Conservation (phyloP, 2,329 filamentous ascomycete genomes). For the Hypoxylon sp. region DNA sequence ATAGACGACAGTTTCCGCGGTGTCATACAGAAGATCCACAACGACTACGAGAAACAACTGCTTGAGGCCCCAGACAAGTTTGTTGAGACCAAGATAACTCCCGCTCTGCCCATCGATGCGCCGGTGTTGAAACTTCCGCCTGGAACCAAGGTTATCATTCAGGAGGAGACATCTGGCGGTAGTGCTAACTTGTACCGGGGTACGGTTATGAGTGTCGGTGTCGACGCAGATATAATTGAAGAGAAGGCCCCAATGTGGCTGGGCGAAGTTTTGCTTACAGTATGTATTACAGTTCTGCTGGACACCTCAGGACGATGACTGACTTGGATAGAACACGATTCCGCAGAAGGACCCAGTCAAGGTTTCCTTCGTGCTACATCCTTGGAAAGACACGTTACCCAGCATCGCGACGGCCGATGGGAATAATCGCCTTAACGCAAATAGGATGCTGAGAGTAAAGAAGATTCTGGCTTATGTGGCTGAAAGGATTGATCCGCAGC, state of each 20-base stretch:
- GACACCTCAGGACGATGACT: slow-evolving; percentile 9
- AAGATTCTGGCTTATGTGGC: slow-evolving; percentile 95
- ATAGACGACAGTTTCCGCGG: slow-evolving; percentile 82
- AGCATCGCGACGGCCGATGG: slow-evolving; percentile 80
- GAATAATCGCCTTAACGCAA: slow-evolving; percentile 93
- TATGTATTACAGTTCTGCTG: slow-evolving; percentile 52
- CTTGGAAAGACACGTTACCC: slow-evolving; percentile 80
- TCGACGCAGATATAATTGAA: slow-evolving; percentile 86
- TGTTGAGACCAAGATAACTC: slow-evolving; percentile 74
- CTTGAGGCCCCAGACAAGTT: slow-evolving; percentile 65
- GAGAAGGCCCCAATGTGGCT: slow-evolving; percentile 92
- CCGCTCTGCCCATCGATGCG: slow-evolving; percentile 78
- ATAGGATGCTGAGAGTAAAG: slow-evolving; percentile 93
- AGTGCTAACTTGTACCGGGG: slow-evolving; percentile 91
- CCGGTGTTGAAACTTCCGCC: slow-evolving; percentile 79
- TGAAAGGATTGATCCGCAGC: slow-evolving; percentile 85
- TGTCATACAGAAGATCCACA: slow-evolving; percentile 77
- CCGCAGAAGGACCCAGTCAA: slow-evolving; percentile 93
- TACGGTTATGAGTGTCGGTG: slow-evolving; percentile 81
- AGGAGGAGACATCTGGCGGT: slow-evolving; percentile 75
- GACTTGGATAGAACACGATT: slow-evolving; percentile 73
- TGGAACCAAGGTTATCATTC: slow-evolving; percentile 75
- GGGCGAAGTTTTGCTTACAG: slow-evolving; percentile 83
- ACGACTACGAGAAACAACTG: slow-evolving; percentile 78
- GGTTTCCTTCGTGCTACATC: slow-evolving; percentile 92